A percentile compares a stretch with the other conserved stretches of the same genome.
Conservation (phyloP, 768 basidiomycete species). For the Suillus bovinus region DNA sequence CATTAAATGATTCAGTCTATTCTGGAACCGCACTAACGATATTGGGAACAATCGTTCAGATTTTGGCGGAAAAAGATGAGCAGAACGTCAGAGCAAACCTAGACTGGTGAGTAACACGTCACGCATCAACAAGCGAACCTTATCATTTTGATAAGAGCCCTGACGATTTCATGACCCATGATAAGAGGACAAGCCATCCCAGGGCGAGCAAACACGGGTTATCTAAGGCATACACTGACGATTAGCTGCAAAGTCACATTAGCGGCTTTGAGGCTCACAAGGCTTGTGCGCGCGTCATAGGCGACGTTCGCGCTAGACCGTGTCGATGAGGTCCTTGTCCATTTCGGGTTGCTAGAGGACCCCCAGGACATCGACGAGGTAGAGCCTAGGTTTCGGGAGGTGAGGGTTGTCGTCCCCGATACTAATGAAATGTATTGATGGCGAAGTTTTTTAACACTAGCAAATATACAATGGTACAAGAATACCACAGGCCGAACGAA, state of each 20-base stretch:
- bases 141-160: background rate
- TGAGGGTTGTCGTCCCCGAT: slow-evolving; percentile 20
- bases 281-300: slow-evolving; percentile 56
- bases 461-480: slow-evolving; percentile 48
- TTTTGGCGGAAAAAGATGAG: slow-evolving; percentile 13
- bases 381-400: slow-evolving; percentile 62
- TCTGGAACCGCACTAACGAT: slow-evolving; percentile 11
- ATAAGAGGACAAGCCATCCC: slow-evolving; percentile 48
- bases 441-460: slow-evolving; percentile 45
- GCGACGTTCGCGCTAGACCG: slow-evolving; percentile 62
- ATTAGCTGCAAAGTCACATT: slow-evolving; percentile 53
- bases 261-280: slow-evolving; percentile 57
- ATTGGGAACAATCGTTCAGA: slow-evolving; percentile 19
- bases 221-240: slow-evolving; percentile 63
- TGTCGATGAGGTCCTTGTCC: slow-evolving; percentile 56
- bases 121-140: slow-evolving; percentile 7
- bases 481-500: slow-evolving; percentile 63
- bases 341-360: slow-evolving; percentile 58
- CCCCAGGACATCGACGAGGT: slow-evolving; percentile 54
- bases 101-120: slow-evolving; percentile 21
- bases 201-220: slow-evolving; percentile 63
- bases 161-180: slow-evolving; percentile 6
- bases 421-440: slow-evolving; percentile 47
- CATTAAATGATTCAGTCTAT: background rate
- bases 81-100: background rate